Base-by-base conservation (phyloP, 2,329 filamentous ascomycete species). In the Fusarium sarcochroum region DNA sequence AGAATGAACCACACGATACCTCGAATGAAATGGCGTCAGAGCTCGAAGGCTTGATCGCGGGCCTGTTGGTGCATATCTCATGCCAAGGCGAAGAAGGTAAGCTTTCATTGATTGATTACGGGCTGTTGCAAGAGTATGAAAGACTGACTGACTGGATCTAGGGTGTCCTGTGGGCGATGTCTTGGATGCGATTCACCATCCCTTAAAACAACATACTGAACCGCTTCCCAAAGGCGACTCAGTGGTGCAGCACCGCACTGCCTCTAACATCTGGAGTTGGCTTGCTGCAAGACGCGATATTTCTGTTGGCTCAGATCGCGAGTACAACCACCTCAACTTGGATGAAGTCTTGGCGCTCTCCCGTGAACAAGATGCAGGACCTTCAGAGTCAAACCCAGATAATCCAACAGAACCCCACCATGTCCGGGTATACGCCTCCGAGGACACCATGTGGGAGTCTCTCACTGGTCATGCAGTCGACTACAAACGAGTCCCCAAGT, bases 391-490 rank as follows among this genome's bases (percentile, higher is more conserved):
- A 9, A 45, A 8, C 7, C 8, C 18, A n/a, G 44, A 38, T 10
- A 15, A 40, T 11, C 35, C 40, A 9, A 27, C 35, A 27, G 21
- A 41, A 11, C 8, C 44, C 3, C 30, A 56, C 9, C 47, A 69
- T 58, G 54, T 77, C 6, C 71, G 78, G 13, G 76, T 90, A 3
- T 83, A 82, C 58, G 83, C 86, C 15, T 84, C 85, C 0, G 84
- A 88, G 65, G 83, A 86, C 47, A 84, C 84, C 6, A 83, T 88
- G 74, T 90, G 88, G 88, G 83, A 85, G 72, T 84, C 84, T 5
- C 78, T 90, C 47, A 84, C 87, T 21, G 87, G 87, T 14, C 88
- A 90, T 74, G 82, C 83, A 8, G 80, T 86, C 11, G 87, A 90
- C 73, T 82, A 85, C 71, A 88, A 88, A 72, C 83, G 85, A 57